phyloP scores from a whole-genome alignment of 352 stramenopile species.

The Peronosclerospora sorghi region DNA sequence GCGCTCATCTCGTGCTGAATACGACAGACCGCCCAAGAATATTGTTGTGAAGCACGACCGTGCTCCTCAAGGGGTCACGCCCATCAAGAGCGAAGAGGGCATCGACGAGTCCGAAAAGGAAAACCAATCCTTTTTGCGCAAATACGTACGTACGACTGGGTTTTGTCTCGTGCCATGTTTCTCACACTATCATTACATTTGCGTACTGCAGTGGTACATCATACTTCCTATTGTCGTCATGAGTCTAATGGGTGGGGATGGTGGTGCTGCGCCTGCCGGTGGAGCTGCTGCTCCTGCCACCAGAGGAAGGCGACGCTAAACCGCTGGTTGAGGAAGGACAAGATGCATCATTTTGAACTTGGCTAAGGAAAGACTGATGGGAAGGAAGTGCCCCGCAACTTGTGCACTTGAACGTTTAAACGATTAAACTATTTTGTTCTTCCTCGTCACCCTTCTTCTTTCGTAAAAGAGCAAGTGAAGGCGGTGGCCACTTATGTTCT shows the following conservation, averaged over 20 bases:
- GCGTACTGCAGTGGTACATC: slow-evolving; percentile 62
- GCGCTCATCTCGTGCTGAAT: neutral
- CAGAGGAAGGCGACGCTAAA: slow-evolving; percentile 25
- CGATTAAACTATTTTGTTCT: slow-evolving; percentile 23
- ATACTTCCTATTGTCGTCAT: slow-evolving; percentile 71
- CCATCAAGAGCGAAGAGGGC: slow-evolving; percentile 46
- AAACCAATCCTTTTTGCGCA: slow-evolving; percentile 68
- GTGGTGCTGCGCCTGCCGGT: slow-evolving; percentile 28
- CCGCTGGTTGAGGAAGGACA: slow-evolving; percentile 4
- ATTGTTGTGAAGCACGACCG: slow-evolving; percentile 47
- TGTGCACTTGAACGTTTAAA: too few species aligned
- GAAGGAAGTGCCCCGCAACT: too few species aligned
- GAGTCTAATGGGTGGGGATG: slow-evolving; percentile 53
- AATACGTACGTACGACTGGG: slow-evolving; percentile 55
- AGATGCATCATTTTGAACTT: neutral
- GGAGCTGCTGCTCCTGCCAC: slow-evolving; percentile 16
- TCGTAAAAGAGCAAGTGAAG: slow-evolving; percentile 1
- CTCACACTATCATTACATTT: slow-evolving; percentile 5
- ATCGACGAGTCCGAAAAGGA: slow-evolving; percentile 50
- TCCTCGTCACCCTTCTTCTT: slow-evolving; percentile 11
- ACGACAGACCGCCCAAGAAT: slow-evolving; percentile 48
- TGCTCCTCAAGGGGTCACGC: slow-evolving; percentile 60
- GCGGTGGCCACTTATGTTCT: slow-evolving; percentile 46
- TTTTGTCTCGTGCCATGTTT: neutral
- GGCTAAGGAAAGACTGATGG: too few species aligned